Percentiles rank a stretch among this genome's conserved stretches.
These are phyloP conservation scores for Zygosaccharomyces pseudorouxii DNA, from an alignment of 805 yeast genomes.

Conservation along the genomic window DNA sequence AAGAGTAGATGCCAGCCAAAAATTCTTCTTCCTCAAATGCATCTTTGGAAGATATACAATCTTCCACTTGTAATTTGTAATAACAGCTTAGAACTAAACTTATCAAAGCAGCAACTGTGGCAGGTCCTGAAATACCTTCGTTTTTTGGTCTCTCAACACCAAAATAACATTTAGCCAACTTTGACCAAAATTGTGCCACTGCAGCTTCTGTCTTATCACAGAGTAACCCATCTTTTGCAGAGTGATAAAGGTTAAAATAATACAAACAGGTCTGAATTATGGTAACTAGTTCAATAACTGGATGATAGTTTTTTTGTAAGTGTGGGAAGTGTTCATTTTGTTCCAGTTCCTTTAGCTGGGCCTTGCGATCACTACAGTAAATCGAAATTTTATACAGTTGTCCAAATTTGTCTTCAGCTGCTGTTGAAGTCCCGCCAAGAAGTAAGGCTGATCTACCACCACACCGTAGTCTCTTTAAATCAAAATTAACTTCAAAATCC, in stretches of 20 bases:
- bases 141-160: slow-evolving; percentile 33
- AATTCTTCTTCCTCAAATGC: slow-evolving; percentile 74
- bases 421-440: slow-evolving; percentile 65
- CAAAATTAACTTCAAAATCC: slow-evolving; percentile 65
- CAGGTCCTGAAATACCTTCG: slow-evolving; percentile 56
- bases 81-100: slow-evolving; percentile 70
- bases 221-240: slow-evolving; percentile 75
- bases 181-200: slow-evolving; percentile 74
- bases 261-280: slow-evolving; percentile 70
- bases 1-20: slow-evolving; percentile 60
- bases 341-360: slow-evolving; percentile 9
- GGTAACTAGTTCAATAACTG: slow-evolving; percentile 69
- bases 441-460: slow-evolving; percentile 80
- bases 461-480: slow-evolving; percentile 72
- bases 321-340: slow-evolving; percentile 6
- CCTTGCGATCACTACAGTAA: slow-evolving; percentile 6
- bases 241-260: slow-evolving; percentile 62
- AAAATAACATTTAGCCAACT: slow-evolving; percentile 47
- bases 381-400: slow-evolving; percentile 61
- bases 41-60: slow-evolving; percentile 66
- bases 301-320: slow-evolving; percentile 38
- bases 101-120: slow-evolving; percentile 71
- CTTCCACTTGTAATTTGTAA: slow-evolving; percentile 56
- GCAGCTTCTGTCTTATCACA: slow-evolving; percentile 76
- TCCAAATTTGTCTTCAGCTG: slow-evolving; percentile 75